Conservation (phyloP, 1,139 yeast species). For the Hyphopichia khmerensis region DNA sequence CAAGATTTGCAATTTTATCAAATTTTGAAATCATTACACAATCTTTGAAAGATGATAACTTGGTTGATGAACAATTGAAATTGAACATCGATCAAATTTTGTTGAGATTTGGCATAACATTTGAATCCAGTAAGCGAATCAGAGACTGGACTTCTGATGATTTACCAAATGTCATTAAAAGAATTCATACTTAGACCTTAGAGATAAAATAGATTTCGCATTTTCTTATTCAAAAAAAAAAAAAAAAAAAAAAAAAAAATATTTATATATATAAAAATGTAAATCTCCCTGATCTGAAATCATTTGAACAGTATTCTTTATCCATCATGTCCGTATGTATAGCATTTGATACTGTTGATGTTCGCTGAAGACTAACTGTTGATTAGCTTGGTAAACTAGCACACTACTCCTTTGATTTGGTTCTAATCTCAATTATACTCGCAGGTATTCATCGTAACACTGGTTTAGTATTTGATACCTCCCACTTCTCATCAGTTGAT, state of each 20-base stretch:
- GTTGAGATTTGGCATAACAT: constrained; percentile 42
- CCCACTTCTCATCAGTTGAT: constrained; percentile 49
- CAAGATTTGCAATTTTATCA: constrained; percentile 61
- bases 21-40: constrained; percentile 43
- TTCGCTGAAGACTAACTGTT: constrained; percentile 4
- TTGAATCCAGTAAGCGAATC: constrained; percentile 51
- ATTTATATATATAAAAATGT: too few species aligned
- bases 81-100: constrained; percentile 48
- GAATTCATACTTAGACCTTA: constrained; percentile 26
- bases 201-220: background rate
- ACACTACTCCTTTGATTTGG: constrained; percentile 59
- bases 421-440: constrained; percentile 58
- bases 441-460: constrained; percentile 68
- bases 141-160: constrained; percentile 62
- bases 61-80: constrained; percentile 33
- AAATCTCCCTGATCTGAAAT: background rate
- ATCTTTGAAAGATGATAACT: constrained; percentile 13
- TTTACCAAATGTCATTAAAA: constrained; percentile 38
- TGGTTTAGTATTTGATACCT: constrained; percentile 52
- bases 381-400: constrained; percentile 49
- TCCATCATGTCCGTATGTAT: constrained; percentile 4
- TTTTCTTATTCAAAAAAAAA: background rate
- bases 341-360: background rate
- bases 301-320: background rate
- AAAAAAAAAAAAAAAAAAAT: background rate